A percentile compares a stretch with the other conserved stretches of the same genome.
These are phyloP conservation scores for Diospyros lotus DNA, from an alignment of 148 eudicot species.

Conservation along the genomic window DNA sequence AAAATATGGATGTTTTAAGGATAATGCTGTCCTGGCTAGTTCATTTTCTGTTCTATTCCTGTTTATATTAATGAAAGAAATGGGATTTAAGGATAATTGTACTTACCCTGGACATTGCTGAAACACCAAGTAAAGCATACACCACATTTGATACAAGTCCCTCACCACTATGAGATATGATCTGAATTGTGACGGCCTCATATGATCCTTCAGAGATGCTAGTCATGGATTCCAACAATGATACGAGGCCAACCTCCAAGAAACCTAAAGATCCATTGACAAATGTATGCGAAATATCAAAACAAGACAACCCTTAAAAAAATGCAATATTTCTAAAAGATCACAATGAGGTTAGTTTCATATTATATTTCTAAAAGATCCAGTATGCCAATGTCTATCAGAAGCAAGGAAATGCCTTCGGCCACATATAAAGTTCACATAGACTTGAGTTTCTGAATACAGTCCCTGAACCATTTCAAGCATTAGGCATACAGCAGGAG, in stretches of 20 bases:
- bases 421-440: not conserved
- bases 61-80: not conserved
- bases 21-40: not conserved
- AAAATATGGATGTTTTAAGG: not conserved
- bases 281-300: not conserved
- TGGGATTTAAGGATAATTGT: slow-evolving; percentile 8
- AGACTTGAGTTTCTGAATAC: not conserved
- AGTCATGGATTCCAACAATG: slow-evolving; percentile 56
- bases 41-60: not conserved
- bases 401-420: slow-evolving; percentile 2
- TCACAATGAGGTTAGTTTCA: not conserved
- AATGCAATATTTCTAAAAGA: too few relatives aligned
- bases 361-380: not conserved
- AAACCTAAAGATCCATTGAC: slow-evolving; percentile 45
- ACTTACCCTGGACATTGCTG: slow-evolving; percentile 97
- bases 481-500: not conserved
- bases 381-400: not conserved
- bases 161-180: slow-evolving; percentile 79
- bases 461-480: not conserved
- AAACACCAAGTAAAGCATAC: slow-evolving; percentile 92
- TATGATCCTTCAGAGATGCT: slow-evolving; percentile 49
- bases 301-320: not conserved
- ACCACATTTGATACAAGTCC: slow-evolving; percentile 87
- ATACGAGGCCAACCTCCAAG: slow-evolving; percentile 62
- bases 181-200: slow-evolving; percentile 69